Evolutionary conservation across 176 grass and related monocot species (phyloP).

Genomic region (Cenchrus purpureus): DNA sequence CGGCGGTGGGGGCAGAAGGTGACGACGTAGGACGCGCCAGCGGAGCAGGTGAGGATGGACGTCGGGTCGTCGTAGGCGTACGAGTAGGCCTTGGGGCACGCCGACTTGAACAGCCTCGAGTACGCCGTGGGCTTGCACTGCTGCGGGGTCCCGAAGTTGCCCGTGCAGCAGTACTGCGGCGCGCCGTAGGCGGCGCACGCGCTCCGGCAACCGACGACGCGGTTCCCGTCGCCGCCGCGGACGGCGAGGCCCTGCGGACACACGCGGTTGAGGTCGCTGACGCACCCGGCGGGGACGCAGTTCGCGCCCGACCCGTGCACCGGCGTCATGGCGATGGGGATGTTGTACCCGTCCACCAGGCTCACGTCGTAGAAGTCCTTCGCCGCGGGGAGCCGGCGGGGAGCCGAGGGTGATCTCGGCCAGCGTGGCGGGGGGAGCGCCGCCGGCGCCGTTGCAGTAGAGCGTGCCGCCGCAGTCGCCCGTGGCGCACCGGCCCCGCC

Average conservation of each 20-base stretch:
- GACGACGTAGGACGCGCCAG: slow-evolving; percentile 84
- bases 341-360: slow-evolving; percentile 95
- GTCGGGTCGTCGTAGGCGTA: slow-evolving; percentile 91
- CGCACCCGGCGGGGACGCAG: slow-evolving; percentile 73
- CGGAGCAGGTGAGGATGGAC: slow-evolving; percentile 83
- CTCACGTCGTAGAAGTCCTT: slow-evolving; percentile 98
- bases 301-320: slow-evolving; percentile 56
- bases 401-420: slow-evolving; percentile 77
- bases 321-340: slow-evolving; percentile 84
- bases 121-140: slow-evolving; percentile 87
- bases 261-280: slow-evolving; percentile 89
- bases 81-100: slow-evolving; percentile 90
- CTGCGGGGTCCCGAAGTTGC: slow-evolving; percentile 74
- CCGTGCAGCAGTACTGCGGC: slow-evolving; percentile 93
- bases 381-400: not conserved
- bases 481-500: slow-evolving; percentile 69
- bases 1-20: slow-evolving; percentile 83
- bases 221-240: slow-evolving; percentile 37
- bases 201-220: slow-evolving; percentile 86
- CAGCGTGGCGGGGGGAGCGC: slow-evolving; percentile 70
- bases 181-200: slow-evolving; percentile 70
- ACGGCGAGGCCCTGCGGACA: slow-evolving; percentile 81
- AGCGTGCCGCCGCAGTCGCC: slow-evolving; percentile 87
- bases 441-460: slow-evolving; percentile 79
- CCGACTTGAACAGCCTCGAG: slow-evolving; percentile 87